Evolutionary conservation across 805 yeast genomes (phyloP), one percentile per base, ranked within the genome.

Genomic region (Hanseniaspora thailandica): DNA sequence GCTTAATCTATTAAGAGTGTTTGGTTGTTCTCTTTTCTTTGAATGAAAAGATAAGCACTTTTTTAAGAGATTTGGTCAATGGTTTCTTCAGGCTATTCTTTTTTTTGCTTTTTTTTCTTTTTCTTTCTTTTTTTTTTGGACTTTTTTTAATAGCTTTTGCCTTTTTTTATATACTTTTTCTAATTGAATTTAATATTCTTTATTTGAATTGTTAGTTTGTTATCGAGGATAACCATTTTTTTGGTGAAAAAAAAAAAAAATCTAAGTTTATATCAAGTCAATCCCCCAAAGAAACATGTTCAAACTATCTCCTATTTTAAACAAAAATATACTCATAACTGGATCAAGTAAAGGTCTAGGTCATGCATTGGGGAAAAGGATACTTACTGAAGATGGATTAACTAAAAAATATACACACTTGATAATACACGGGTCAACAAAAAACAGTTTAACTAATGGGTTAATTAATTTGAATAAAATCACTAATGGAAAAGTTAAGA

Each of bases 301-400:
- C 17, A 25, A 34, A 13, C 10, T 2, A n/a, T 23, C 15, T 22
- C 13, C n/a, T 2, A 17, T 38, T 17, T 20, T 40, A 4, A 15
- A 33, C 25, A 26, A 22, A 23, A 20, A 36, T 9, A 23, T 68
- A 2, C 59, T 72, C 4, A 57, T 72, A n/a, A 66, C 73, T 1
- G 76, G 77, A 13, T 72, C 72, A 20, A 69, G 72, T 22, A 63
- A 71, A 53, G 76, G 76, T 4, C 67, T 73, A 47, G 76, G 76
- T 5, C 62, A 63, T 17, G 63, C 61, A 1, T 57, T 71, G 7
- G 66, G 61, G 2, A 61, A 64, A 40, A 59, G 31, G 19, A 33
- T 49, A 10, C 4, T 49, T 3, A 3, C 40, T 10, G 39, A 47
- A 22, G 36, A 19, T 7, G 26, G n/a, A 8, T 17, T 30, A 12